Percentiles rank a stretch among this genome's conserved stretches.
Evolutionary conservation across 2,329 filamentous ascomycete species (phyloP).

Genomic region (Fusarium multiceps): DNA sequence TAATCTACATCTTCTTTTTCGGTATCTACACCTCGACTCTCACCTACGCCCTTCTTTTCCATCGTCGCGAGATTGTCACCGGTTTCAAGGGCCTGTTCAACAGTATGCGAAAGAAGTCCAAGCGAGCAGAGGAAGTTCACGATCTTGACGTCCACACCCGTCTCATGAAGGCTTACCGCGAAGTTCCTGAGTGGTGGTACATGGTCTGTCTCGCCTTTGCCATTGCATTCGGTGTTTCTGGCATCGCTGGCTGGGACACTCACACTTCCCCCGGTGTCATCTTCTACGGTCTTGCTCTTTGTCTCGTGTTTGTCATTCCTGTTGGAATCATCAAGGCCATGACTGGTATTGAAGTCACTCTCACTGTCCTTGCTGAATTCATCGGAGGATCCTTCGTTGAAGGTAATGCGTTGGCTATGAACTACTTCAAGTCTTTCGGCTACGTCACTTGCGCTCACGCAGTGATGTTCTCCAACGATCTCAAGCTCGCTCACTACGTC

Average conservation of each 20-base stretch:
- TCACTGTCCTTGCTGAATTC: constrained; percentile 65
- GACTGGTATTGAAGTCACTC: constrained; percentile 63
- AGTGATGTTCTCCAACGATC: constrained; percentile 61
- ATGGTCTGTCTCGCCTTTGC: constrained; percentile 55
- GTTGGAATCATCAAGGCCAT: constrained; percentile 65
- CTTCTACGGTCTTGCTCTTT: constrained; percentile 62
- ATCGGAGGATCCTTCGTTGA: constrained; percentile 63
- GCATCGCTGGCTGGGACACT: constrained; percentile 61
- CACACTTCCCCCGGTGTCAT: constrained; percentile 63
- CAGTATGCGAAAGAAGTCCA: constrained; percentile 58
- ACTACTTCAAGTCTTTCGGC: constrained; percentile 65
- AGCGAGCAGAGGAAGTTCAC: constrained; percentile 50
- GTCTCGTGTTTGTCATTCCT: constrained; percentile 63
- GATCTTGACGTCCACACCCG: constrained; percentile 61
- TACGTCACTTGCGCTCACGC: constrained; percentile 63
- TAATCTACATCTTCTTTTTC: constrained; percentile 67
- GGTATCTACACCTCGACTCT: constrained; percentile 64
- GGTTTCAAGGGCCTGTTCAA: constrained; percentile 61
- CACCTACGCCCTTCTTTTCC: constrained; percentile 63
- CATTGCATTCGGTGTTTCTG: constrained; percentile 59
- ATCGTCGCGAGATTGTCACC: constrained; percentile 62
- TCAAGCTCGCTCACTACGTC: constrained; percentile 66
- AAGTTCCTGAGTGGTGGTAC: constrained; percentile 68
- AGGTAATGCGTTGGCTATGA: constrained; percentile 64
- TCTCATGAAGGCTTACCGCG: constrained; percentile 59